Conservation (phyloP, 805 yeast species). For the Ogataea ganodermae region DNA sequence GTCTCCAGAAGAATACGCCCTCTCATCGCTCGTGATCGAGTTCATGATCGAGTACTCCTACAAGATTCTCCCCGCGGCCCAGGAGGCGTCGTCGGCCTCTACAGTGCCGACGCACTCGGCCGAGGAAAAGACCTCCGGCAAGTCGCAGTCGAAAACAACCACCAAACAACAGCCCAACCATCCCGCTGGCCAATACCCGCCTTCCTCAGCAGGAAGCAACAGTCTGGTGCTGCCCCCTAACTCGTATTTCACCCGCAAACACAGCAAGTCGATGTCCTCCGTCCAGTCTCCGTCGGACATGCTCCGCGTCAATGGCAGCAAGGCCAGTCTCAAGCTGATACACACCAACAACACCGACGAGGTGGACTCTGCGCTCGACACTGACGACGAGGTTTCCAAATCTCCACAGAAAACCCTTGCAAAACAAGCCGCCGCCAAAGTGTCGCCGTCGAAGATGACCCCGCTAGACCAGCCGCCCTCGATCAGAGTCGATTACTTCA, state of each 20-base stretch:
- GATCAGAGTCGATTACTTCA: conserved; percentile 15
- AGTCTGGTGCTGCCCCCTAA: conserved; percentile 20
- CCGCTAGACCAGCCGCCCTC: conserved; percentile 19
- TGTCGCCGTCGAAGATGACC: conserved; percentile 13
- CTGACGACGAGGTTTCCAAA: conserved; percentile 21
- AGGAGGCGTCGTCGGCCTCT: conserved; percentile 17
- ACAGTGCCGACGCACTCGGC: not conserved
- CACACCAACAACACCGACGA: conserved; percentile 26
- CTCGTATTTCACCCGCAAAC: conserved; percentile 31
- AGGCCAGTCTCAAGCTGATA: conserved; percentile 9
- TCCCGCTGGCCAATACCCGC: conserved; percentile 6
- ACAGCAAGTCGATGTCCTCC: conserved; percentile 46
- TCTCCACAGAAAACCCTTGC: conserved; percentile 9
- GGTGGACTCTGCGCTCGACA: conserved; percentile 27
- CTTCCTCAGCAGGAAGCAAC: conserved; percentile 3
- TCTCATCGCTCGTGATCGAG: conserved; percentile 83
- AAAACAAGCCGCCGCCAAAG: not conserved
- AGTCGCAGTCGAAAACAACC: no score
- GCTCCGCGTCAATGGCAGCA: conserved; percentile 32
- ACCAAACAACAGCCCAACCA: not conserved
- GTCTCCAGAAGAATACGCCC: conserved; percentile 87
- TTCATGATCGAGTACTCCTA: conserved; percentile 86
- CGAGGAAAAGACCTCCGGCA: not conserved
- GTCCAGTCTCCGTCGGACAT: conserved; percentile 45
- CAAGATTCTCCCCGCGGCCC: conserved; percentile 62